These are phyloP conservation scores for Coemansia sp. DNA, from an alignment of 192 early-diverging fungal genomes.

Conservation along the genomic window DNA sequence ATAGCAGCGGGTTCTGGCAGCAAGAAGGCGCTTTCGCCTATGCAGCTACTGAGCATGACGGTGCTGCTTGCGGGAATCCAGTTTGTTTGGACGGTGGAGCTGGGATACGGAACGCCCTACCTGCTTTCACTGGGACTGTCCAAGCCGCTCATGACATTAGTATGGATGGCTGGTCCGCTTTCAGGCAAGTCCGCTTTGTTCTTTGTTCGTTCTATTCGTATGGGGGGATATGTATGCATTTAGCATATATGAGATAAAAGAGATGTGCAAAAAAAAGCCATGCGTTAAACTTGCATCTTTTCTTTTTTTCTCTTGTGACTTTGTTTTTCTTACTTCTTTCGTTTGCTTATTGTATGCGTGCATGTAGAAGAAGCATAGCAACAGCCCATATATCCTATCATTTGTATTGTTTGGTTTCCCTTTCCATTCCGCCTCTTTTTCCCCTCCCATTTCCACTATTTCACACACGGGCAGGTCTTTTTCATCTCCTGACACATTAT, in stretches of 20 bases:
- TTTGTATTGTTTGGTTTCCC: not conserved
- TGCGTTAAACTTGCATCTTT: not conserved
- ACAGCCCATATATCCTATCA: slow-evolving; percentile 1
- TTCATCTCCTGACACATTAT: no score
- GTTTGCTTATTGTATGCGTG: no score
- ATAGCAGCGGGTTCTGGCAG: not conserved
- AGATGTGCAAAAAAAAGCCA: not conserved
- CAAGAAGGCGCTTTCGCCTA: slow-evolving; percentile 29
- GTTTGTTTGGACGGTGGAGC: slow-evolving; percentile 58
- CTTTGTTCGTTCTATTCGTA: no score
- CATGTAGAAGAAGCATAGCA: no score
- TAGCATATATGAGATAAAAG: no score
- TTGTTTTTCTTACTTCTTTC: not conserved
- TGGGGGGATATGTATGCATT: no score
- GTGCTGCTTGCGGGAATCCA: slow-evolving; percentile 54
- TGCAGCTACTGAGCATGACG: slow-evolving; percentile 47
- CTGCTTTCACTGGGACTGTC: slow-evolving; percentile 79
- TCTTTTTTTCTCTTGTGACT: not conserved
- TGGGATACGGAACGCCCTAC: slow-evolving; percentile 78
- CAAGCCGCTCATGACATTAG: slow-evolving; percentile 81
- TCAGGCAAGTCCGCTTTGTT: slow-evolving; percentile 56
- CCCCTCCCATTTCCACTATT: no score
- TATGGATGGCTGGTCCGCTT: slow-evolving; percentile 92
- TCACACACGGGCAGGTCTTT: no score
- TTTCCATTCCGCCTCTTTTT: no score